Percentiles rank a stretch among this genome's conserved stretches.
These are phyloP conservation scores for Mollisiaceae sp. DNA, from an alignment of 2,329 filamentous ascomycete species.

Conservation along the genomic window DNA sequence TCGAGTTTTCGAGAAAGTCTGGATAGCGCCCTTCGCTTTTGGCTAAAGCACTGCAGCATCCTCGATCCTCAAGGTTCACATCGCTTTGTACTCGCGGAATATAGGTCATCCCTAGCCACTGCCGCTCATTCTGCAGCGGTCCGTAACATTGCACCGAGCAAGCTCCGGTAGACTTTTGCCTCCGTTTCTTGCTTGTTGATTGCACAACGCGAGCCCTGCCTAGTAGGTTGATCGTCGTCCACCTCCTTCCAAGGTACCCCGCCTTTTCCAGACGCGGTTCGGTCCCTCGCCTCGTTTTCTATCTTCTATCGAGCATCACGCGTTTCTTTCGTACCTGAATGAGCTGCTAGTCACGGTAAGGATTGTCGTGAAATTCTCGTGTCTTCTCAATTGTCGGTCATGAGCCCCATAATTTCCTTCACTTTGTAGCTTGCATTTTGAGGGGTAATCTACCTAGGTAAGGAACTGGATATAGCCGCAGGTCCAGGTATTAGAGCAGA, in stretches of 20 bases:
- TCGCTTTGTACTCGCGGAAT: neutral
- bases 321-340: constrained; percentile 20
- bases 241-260: constrained; percentile 4
- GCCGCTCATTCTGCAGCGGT: neutral
- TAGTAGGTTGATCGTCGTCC: neutral
- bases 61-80: neutral
- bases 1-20: constrained; percentile 6
- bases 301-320: neutral
- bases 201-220: no score
- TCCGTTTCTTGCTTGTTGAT: no score
- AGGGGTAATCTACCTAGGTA: constrained; percentile 4
- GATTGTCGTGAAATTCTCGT: constrained; percentile 18
- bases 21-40: constrained; percentile 12
- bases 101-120: neutral
- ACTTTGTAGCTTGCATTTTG: neutral
- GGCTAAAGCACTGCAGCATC: constrained; percentile 14
- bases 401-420: constrained; percentile 7
- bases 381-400: constrained; percentile 1
- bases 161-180: neutral
- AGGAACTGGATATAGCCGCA: constrained; percentile 10
- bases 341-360: constrained; percentile 23
- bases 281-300: constrained; percentile 2
- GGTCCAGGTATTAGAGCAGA: neutral
- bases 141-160: constrained; percentile 18
- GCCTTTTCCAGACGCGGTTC: constrained; percentile 13